These are phyloP conservation scores for Emmonsia crescens DNA, from an alignment of 2,329 filamentous ascomycete genomes.

Conservation along the genomic window DNA sequence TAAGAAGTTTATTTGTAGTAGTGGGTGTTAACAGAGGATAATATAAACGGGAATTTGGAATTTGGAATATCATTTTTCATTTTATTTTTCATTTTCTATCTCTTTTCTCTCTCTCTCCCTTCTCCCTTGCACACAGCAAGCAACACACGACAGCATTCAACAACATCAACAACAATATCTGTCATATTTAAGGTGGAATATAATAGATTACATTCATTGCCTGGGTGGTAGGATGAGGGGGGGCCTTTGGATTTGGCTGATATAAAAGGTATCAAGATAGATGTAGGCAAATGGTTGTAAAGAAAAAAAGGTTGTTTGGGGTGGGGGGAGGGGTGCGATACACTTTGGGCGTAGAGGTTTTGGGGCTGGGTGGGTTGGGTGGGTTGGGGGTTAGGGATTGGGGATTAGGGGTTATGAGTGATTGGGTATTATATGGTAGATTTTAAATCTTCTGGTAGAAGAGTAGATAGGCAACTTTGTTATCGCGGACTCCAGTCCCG, in stretches of 20 bases:
- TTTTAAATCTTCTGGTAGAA: slow-evolving; percentile 70
- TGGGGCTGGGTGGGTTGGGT: background rate
- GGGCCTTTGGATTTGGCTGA: background rate
- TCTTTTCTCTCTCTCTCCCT: background rate
- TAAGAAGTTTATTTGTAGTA: too few relatives aligned
- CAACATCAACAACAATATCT: background rate
- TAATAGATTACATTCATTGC: background rate
- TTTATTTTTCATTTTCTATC: background rate
- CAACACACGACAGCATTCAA: background rate
- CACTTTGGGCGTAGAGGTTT: background rate
- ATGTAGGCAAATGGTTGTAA: background rate
- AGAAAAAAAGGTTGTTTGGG: background rate
- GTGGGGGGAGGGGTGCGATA: background rate
- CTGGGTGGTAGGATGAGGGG: background rate
- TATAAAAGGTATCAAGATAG: background rate
- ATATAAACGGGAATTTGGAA: background rate
- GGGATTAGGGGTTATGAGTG: too few relatives aligned
- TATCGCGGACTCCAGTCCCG: slow-evolving; percentile 58
- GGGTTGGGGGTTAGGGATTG: background rate
- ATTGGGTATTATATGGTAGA: background rate
- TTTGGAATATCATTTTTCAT: background rate
- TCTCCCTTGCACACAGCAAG: background rate
- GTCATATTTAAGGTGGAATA: background rate
- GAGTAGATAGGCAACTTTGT: slow-evolving; percentile 92
- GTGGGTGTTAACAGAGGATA: too few relatives aligned